Percentiles rank a stretch among this genome's conserved stretches.
These are phyloP conservation scores for Myriosclerotinia curreyana DNA, from an alignment of 2,329 filamentous ascomycete species.

Conservation along the genomic window DNA sequence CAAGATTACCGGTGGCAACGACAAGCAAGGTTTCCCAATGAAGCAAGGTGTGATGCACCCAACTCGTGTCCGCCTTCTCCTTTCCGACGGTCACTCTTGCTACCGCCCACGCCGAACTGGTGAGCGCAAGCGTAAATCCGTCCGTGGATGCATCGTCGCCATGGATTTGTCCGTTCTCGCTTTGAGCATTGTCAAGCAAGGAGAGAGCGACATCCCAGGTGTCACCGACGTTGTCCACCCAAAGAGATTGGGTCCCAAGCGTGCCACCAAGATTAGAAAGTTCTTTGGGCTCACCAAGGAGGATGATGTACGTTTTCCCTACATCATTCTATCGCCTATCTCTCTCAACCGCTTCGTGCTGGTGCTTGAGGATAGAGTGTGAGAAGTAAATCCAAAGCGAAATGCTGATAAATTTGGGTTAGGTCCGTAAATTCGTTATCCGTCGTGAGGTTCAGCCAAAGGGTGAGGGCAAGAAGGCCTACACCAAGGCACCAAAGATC, in stretches of 20 bases:
- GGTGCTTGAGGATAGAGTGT: slow-evolving; percentile 51
- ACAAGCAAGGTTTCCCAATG: slow-evolving; percentile 99
- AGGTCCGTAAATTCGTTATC: slow-evolving; percentile 99
- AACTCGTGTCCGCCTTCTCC: slow-evolving; percentile 95
- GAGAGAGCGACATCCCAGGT: slow-evolving; percentile 88
- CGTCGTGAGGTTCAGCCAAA: slow-evolving; percentile 96
- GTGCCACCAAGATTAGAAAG: slow-evolving; percentile 98
- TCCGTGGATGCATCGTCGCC: slow-evolving; percentile 98
- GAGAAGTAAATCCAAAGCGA: slow-evolving; percentile 43
- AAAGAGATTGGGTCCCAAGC: slow-evolving; percentile 99
- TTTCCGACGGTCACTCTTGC: slow-evolving; percentile 96
- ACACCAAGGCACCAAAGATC: slow-evolving; percentile 99
- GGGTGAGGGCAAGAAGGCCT: slow-evolving; percentile 94
- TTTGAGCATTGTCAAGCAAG: slow-evolving; percentile 96
- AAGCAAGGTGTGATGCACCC: slow-evolving; percentile 99
- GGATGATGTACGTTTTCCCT: slow-evolving; percentile 85
- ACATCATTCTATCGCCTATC: slow-evolving; percentile 69
- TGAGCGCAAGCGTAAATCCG: slow-evolving; percentile 99
- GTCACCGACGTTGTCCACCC: slow-evolving; percentile 97
- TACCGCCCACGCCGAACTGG: slow-evolving; percentile 97
- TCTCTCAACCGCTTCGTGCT: slow-evolving; percentile 34
- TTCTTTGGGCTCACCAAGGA: slow-evolving; percentile 99
- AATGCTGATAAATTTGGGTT: slow-evolving; percentile 39
- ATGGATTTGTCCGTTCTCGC: slow-evolving; percentile 94
- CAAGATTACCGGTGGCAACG: slow-evolving; percentile 99